Base-by-base conservation (phyloP, 2,329 filamentous ascomycete genomes). In the Amylocarpus encephaloides region DNA sequence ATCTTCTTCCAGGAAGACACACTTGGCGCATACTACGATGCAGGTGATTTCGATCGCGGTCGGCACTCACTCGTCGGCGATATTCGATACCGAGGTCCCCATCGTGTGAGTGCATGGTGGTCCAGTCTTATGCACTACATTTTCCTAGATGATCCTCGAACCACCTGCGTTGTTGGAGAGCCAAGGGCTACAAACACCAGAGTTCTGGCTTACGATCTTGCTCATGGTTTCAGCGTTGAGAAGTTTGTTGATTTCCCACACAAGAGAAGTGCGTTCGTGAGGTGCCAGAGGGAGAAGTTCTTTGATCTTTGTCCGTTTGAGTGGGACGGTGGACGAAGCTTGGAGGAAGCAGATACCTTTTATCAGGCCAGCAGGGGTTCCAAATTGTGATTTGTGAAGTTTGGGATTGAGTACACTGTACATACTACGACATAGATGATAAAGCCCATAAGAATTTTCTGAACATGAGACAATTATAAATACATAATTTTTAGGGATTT, bases 181-280 rank as follows among this genome's bases (percentile, higher is more conserved):
- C 86, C 87, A 32, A 85, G 85, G 64, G 80, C 78, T 51, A 85
- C 81, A 4, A 86, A 85, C 60, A 76, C 73, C 26, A 85, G 80
- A 0, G 82, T 90, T 12, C 71, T 90, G 51, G 58, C 56, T 9
- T 67, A 66, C 45, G 65, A 67, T 49, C 62, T 62, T 35, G 50
- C 58, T 0, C 62, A 66, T 30, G 65, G 65, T 1, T 54, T 67
- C 4, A 53, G 50, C 18, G 61, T 66, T 47, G 63, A 55, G 22
- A 68, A 68, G 48, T 70, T 64, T 47, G 66, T 71, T 12, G 69
- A 71, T 53, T 55, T 70, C 18, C 63, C 62, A 0, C 68, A 70
- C 49, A 70, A 70, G 53, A 59, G 69, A 26, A 66, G 64, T n/a
- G 68, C 66, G 2, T 63, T 67, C 53, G 64, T 62, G 15, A 61